Evolutionary conservation across 768 basidiomycete genomes (phyloP).

Genomic region (Leccinum barrowsii): DNA sequence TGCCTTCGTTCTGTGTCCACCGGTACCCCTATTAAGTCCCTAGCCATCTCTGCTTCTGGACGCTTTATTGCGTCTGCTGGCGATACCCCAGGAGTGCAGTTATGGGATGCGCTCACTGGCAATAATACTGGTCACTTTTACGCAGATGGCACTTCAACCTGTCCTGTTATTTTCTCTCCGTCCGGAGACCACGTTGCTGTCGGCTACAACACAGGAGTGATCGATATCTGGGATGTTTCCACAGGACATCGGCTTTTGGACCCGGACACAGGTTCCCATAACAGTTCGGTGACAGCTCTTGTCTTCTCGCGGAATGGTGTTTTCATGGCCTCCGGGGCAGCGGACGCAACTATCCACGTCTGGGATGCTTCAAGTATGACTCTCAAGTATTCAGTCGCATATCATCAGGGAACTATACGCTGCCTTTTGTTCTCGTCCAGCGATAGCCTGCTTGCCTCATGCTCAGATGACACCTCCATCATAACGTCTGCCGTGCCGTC

Average conservation of each 20-base stretch:
- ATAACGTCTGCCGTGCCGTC: conserved; percentile 11
- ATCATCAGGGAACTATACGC: conserved; percentile 14
- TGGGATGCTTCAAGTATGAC: conserved; percentile 14
- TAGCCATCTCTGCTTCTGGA: conserved; percentile 18
- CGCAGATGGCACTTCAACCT: conserved; percentile 4
- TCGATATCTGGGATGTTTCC: conserved; percentile 18
- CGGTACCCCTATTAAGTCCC: conserved; percentile 8
- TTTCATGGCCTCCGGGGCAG: conserved; percentile 15
- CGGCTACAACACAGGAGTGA: conserved; percentile 10
- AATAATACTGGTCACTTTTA: conserved; percentile 12
- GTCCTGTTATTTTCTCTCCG: conserved; percentile 16
- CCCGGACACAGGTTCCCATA: background rate
- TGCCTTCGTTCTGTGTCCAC: conserved; percentile 14
- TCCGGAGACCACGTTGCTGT: conserved; percentile 14
- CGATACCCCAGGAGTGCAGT: conserved; percentile 36
- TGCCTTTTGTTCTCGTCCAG: conserved; percentile 21
- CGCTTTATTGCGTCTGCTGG: conserved; percentile 16
- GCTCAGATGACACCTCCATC: conserved; percentile 14
- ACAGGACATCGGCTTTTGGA: conserved; percentile 14
- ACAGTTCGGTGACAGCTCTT: conserved; percentile 6
- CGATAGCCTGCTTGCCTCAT: conserved; percentile 11
- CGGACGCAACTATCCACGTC: conserved; percentile 10
- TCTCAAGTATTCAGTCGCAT: conserved; percentile 6
- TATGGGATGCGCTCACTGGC: conserved; percentile 19
- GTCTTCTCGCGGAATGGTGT: conserved; percentile 8